Conservation (phyloP, 2,329 filamentous ascomycete genomes). For the Sporothrix dimorphospora region DNA sequence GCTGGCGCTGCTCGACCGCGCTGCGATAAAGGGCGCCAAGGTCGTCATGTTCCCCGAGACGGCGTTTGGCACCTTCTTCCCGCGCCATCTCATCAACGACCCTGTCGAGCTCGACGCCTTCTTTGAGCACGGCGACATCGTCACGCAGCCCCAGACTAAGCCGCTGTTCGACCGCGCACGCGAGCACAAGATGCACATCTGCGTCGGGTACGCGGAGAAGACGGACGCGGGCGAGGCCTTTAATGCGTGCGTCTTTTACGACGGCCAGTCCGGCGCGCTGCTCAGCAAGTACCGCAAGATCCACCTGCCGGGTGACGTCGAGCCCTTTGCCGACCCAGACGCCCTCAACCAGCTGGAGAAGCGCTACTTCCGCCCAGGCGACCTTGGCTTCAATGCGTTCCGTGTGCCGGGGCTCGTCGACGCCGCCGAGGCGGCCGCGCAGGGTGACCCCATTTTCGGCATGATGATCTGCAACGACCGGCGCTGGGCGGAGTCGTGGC, state of each 20-base stretch:
- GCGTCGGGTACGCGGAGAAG: constrained; percentile 57
- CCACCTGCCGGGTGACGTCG: constrained; percentile 56
- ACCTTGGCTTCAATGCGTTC: constrained; percentile 58
- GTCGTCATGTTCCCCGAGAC: constrained; percentile 58
- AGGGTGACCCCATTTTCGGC: constrained; percentile 56
- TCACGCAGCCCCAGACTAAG: constrained; percentile 49
- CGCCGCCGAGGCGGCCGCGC: constrained; percentile 40
- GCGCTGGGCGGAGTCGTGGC: constrained; percentile 57
- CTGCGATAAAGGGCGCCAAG: constrained; percentile 49
- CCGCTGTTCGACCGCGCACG: constrained; percentile 54
- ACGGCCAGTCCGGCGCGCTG: constrained; percentile 46
- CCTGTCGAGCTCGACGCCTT: constrained; percentile 49
- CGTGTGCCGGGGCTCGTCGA: constrained; percentile 52
- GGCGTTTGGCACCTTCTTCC: constrained; percentile 61
- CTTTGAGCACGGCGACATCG: constrained; percentile 53
- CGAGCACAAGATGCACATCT: constrained; percentile 52
- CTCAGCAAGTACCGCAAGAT: constrained; percentile 59
- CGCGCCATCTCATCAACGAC: constrained; percentile 53
- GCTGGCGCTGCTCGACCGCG: constrained; percentile 52
- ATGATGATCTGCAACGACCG: constrained; percentile 61
- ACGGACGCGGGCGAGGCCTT: constrained; percentile 44
- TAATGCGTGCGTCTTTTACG: constrained; percentile 57
- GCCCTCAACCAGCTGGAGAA: constrained; percentile 58
- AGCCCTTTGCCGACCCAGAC: constrained; percentile 53
- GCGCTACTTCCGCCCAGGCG: constrained; percentile 56